Evolutionary conservation across 2,329 filamentous ascomycete genomes (phyloP).

Genomic region (Neofusicoccum kwambonambiense): DNA sequence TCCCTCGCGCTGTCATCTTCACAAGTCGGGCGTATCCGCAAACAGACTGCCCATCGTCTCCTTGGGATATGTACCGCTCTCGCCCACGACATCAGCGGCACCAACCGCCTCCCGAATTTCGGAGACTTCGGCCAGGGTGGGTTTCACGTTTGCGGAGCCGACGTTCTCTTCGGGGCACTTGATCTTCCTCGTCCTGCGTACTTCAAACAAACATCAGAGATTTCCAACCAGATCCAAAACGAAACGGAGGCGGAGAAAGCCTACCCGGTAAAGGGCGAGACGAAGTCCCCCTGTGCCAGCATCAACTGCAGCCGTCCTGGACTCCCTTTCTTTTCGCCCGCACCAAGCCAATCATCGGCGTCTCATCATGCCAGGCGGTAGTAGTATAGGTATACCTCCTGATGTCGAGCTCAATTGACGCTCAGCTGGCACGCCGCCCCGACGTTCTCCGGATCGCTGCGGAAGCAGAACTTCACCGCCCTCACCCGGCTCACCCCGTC

Average conservation of each 20-base stretch:
- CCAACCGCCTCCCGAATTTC: slow-evolving; percentile 11
- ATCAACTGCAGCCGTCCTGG: background rate
- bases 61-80: slow-evolving; percentile 6
- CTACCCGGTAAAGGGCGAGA: too few relatives aligned
- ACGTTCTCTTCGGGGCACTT: slow-evolving; percentile 41
- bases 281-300: background rate
- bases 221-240: background rate
- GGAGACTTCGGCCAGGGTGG: slow-evolving; percentile 3
- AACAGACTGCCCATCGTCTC: background rate
- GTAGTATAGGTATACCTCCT: too few relatives aligned
- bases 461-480: too few relatives aligned
- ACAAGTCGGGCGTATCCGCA: background rate
- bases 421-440: too few relatives aligned
- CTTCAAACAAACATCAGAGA: background rate
- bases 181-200: slow-evolving; percentile 43
- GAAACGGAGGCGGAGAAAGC: background rate
- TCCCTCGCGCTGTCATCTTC: background rate
- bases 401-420: too few relatives aligned
- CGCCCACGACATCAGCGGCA: background rate
- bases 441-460: too few relatives aligned
- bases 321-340: too few relatives aligned
- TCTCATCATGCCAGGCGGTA: too few relatives aligned
- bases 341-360: too few relatives aligned
- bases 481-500: too few relatives aligned
- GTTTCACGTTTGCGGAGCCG: slow-evolving; percentile 12